These are phyloP conservation scores for Saccharomycopsis sp. DNA, from an alignment of 805 yeast species.

Conservation along the genomic window DNA sequence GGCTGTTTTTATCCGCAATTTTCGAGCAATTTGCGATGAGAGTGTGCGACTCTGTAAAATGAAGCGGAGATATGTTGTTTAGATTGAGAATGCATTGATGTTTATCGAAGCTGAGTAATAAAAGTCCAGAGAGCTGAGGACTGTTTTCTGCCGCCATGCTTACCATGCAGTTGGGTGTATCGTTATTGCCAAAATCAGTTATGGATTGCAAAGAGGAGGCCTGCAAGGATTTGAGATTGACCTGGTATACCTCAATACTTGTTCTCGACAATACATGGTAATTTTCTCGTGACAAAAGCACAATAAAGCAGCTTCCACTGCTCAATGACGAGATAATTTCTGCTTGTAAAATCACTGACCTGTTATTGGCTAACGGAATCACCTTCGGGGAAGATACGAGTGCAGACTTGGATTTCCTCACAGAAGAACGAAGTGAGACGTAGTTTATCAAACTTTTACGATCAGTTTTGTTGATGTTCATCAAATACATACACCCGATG, in stretches of 20 bases:
- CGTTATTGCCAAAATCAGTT: neutral
- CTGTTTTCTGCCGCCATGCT: neutral
- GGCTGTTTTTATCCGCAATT: neutral
- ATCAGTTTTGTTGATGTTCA: neutral
- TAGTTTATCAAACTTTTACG: neutral
- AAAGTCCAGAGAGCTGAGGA: neutral
- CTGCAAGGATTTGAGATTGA: neutral
- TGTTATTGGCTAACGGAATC: neutral
- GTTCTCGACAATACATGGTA: neutral
- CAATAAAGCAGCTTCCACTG: neutral
- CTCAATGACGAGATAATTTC: neutral
- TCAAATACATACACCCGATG: neutral
- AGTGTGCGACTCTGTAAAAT: no score
- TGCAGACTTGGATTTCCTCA: neutral
- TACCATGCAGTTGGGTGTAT: conserved; percentile 1
- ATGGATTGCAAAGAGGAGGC: neutral
- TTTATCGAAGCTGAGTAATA: neutral
- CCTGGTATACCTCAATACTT: neutral
- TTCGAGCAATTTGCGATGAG: neutral
- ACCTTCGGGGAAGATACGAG: neutral
- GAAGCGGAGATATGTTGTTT: neutral
- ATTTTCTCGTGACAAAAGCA: neutral
- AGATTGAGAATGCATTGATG: neutral
- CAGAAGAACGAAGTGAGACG: neutral
- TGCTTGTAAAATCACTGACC: neutral